phyloP scores from a whole-genome alignment of 1,139 yeast genomes.

The Geotrichum klebahnii region DNA sequence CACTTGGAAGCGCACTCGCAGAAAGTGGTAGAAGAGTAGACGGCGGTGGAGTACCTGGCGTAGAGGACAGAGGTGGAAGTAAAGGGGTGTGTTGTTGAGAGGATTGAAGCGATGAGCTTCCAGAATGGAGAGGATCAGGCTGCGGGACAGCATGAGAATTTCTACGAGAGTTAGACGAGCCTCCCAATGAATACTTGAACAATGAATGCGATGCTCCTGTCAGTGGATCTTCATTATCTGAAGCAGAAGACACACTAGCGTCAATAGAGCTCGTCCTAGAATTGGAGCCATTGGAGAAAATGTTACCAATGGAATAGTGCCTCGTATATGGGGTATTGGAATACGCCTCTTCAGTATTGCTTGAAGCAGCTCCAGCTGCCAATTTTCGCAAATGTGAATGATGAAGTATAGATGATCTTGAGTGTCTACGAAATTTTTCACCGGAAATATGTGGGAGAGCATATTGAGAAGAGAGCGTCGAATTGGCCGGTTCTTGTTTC shows the following conservation, averaged over 20 bases:
- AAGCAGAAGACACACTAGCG: slow-evolving; percentile 25
- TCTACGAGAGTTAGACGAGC: slow-evolving; percentile 30
- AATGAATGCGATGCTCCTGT: slow-evolving; percentile 30
- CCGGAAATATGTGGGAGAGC: slow-evolving; percentile 11
- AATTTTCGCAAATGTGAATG: slow-evolving; percentile 21
- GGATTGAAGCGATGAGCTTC: background rate
- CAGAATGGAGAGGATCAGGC: slow-evolving; percentile 8
- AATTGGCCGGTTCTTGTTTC: slow-evolving; percentile 6
- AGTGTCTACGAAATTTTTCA: slow-evolving; percentile 17
- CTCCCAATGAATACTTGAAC: slow-evolving; percentile 32
- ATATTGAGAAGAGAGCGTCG: slow-evolving; percentile 13
- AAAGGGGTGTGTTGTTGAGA: slow-evolving; percentile 16
- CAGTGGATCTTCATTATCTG: slow-evolving; percentile 36
- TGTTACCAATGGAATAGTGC: slow-evolving; percentile 15
- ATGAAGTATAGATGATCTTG: slow-evolving; percentile 17
- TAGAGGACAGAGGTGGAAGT: slow-evolving; percentile 4
- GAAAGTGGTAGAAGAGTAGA: slow-evolving; percentile 5
- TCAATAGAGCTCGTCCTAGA: slow-evolving; percentile 22
- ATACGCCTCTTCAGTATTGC: slow-evolving; percentile 18
- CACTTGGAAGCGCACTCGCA: background rate
- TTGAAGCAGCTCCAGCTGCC: slow-evolving; percentile 16
- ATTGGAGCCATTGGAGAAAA: slow-evolving; percentile 17
- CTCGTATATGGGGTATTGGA: slow-evolving; percentile 21
- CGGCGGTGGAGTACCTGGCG: slow-evolving; percentile 10
- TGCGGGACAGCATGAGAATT: slow-evolving; percentile 32